phyloP scores from a whole-genome alignment of 192 early-diverging fungal species.

The Backusella psychrophila region DNA sequence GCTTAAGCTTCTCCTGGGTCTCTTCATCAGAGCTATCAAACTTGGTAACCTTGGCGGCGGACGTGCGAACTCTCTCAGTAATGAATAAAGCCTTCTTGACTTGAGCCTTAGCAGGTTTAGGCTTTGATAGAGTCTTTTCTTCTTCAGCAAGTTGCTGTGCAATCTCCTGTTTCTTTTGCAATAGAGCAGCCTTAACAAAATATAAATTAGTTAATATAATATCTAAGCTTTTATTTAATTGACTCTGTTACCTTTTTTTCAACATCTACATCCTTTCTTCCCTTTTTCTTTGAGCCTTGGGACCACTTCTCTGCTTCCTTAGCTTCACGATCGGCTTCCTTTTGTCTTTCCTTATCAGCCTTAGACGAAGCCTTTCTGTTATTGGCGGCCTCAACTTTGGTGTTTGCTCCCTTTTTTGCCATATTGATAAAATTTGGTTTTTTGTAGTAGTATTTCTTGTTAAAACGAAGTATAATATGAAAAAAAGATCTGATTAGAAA shows the following conservation, averaged over 20 bases:
- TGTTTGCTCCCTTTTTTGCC: conserved; percentile 9
- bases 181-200: conserved; percentile 38
- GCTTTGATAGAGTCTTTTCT: conserved; percentile 43
- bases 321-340: conserved; percentile 53
- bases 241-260: conserved; percentile 42
- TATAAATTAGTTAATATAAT: not conserved
- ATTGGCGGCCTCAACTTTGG: conserved; percentile 9
- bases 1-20: conserved; percentile 45
- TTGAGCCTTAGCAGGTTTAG: conserved; percentile 53
- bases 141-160: conserved; percentile 49
- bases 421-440: not conserved
- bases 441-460: not conserved
- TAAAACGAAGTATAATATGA: not conserved
- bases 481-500: not conserved
- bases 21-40: conserved; percentile 38
- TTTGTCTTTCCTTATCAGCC: conserved; percentile 56
- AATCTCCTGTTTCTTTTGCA: conserved; percentile 51
- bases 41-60: not conserved
- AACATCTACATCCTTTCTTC: conserved; percentile 64
- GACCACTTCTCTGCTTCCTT: conserved; percentile 67
- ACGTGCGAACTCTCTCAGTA: not conserved
- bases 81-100: conserved; percentile 45
- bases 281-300: conserved; percentile 63
- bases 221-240: not conserved
- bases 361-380: conserved; percentile 52